Evolutionary conservation across 116 monocot genomes (phyloP), one percentile per base, ranked within the genome.

Genomic region (Phalaenopsis hybrid): DNA sequence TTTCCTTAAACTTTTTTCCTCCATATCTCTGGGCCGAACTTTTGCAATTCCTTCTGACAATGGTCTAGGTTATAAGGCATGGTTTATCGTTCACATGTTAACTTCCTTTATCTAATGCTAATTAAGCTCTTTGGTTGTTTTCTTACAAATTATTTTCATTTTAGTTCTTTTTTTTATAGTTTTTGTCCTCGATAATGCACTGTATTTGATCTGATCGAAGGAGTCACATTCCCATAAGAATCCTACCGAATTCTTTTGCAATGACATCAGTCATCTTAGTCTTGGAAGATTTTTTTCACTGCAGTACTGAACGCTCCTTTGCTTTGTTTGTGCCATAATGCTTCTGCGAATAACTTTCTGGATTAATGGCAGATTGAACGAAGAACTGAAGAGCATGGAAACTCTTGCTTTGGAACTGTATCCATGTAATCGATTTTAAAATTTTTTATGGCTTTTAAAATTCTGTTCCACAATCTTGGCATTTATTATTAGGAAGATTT

Each of bases 361-460:
- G 20, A 9, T 57, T 79, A 52, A 72, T 41, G 57, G 41, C 89
- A 98, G 97, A 88, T 88, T 98, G 83, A 98, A 92, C 83, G 97
- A 94, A 76, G 95, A 98, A 92, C 83, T 98, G 90, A 98, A 92
- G 84, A 88, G 93, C 81, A 84, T 98, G 86, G 95, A 94, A 81
- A 89, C 84, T 86, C 86, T 98, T 57, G 87, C 94, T 50, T 79
- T 93, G 88, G 93, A 94, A 82, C 50, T 94, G 97, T 98, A 98
- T 98, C 95, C 95, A 93, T 86, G 61, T 80, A 17, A 28, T 75
- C 67, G 15, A 81, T 80, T 48, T 48, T 7, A 6, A 48, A 6
- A 8, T 5, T 48, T 9, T 48, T 2, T 51, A 11, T 74, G 20
- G 17, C 20, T 75, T 41, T 3, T 69, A 9, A 74, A 74, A 44